Evolutionary conservation across 345 rosid genomes (phyloP).

Genomic region (Gossypium thurberi): DNA sequence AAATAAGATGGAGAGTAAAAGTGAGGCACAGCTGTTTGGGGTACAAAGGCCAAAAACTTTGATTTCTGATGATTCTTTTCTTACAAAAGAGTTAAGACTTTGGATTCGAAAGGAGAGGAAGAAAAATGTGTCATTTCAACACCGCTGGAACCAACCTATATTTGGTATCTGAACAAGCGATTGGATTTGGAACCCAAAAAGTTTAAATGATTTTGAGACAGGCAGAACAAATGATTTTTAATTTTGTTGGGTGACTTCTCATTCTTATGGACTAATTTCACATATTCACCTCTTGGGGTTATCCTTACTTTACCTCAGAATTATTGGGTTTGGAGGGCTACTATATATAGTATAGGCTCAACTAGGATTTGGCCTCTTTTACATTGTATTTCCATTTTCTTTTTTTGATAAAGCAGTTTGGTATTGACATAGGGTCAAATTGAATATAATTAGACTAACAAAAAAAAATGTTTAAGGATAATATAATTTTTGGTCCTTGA

Average conservation of each 20-base stretch:
- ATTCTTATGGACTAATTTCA: neutral
- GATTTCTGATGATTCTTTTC: neutral
- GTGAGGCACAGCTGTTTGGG: conserved; percentile 1
- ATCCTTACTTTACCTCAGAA: neutral
- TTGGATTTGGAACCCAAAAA: neutral
- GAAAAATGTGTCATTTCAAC: conserved; percentile 5
- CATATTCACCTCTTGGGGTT: neutral
- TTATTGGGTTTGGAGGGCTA: neutral
- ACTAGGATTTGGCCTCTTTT: conserved; percentile 2
- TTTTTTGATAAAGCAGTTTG: neutral
- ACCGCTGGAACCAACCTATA: conserved; percentile 5
- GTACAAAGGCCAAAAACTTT: neutral
- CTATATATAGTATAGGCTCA: neutral
- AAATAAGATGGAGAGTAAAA: neutral
- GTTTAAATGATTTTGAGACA: too few species aligned
- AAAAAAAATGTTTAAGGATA: too few species aligned
- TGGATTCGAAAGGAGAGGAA: neutral
- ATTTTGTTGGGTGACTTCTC: neutral
- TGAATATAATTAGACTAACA: too few species aligned
- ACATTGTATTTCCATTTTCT: neutral
- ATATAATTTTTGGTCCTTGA: too few species aligned
- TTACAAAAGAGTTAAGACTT: neutral
- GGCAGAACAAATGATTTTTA: neutral
- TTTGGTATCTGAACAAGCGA: neutral
- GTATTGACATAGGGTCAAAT: too few species aligned